phyloP scores from a whole-genome alignment of 108 stramenopile species.

The Fistulifera solaris region DNA sequence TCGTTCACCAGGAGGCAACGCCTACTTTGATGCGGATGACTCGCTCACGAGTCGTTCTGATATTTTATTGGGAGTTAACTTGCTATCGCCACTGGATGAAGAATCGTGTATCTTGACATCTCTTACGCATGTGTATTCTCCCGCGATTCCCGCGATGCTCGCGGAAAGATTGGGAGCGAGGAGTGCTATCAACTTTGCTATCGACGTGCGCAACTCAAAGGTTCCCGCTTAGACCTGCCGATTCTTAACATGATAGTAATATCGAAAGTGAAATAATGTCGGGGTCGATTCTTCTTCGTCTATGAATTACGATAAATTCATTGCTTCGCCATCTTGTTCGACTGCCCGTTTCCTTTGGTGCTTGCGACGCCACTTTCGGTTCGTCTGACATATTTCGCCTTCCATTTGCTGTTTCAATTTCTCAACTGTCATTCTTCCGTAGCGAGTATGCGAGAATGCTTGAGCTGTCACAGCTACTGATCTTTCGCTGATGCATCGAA shows the following conservation, averaged over 20 bases:
- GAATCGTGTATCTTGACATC: slow-evolving; percentile 59
- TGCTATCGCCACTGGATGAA: slow-evolving; percentile 43
- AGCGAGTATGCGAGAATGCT: slow-evolving; percentile 42
- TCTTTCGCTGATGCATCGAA: too few species aligned
- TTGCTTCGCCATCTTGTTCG: too few species aligned
- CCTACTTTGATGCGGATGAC: slow-evolving; percentile 3
- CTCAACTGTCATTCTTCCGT: slow-evolving; percentile 32
- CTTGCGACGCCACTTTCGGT: slow-evolving; percentile 69
- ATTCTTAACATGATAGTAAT: too few species aligned
- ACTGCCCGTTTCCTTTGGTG: slow-evolving; percentile 13
- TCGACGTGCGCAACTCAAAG: slow-evolving; percentile 51
- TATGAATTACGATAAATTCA: too few species aligned
- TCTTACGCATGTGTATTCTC: slow-evolving; percentile 74
- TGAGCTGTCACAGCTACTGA: background rate
- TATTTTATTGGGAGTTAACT: slow-evolving; percentile 79
- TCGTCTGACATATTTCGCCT: slow-evolving; percentile 63
- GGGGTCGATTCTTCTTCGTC: too few species aligned
- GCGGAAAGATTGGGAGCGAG: slow-evolving; percentile 64
- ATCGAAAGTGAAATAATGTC: too few species aligned
- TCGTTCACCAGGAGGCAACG: slow-evolving; percentile 35
- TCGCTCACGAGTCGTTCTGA: slow-evolving; percentile 35
- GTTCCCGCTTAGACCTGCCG: slow-evolving; percentile 1
- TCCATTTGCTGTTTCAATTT: slow-evolving; percentile 43
- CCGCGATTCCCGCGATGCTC: slow-evolving; percentile 56
- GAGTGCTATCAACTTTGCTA: slow-evolving; percentile 71